A percentile compares a stretch with the other conserved stretches of the same genome.
phyloP scores from a whole-genome alignment of 2,329 filamentous ascomycete species.

The Phialemoniopsis sp. region DNA sequence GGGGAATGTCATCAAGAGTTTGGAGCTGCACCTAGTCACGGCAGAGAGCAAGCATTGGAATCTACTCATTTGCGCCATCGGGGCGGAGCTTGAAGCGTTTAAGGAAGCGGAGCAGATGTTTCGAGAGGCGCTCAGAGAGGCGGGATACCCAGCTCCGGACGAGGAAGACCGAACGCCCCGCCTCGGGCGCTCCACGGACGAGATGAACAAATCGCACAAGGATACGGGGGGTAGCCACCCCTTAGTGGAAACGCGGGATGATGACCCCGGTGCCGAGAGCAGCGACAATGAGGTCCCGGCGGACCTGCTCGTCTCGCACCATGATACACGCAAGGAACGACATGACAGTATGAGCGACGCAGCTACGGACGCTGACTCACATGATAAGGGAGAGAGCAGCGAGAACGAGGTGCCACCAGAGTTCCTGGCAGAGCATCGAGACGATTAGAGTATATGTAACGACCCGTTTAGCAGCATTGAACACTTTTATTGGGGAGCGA shows the following conservation, averaged over 20 bases:
- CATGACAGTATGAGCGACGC: constrained; percentile 1
- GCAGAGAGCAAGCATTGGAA: constrained; percentile 67
- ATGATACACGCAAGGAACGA: constrained; percentile 13
- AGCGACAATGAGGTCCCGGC: constrained; percentile 36
- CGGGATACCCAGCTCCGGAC: constrained; percentile 18
- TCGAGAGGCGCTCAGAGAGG: constrained; percentile 19
- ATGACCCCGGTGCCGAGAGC: constrained; percentile 18
- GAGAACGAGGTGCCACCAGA: constrained; percentile 48
- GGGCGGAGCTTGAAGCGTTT: constrained; percentile 48
- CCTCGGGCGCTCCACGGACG: constrained; percentile 26
- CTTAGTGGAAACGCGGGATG: constrained; percentile 5
- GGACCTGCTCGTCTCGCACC: constrained; percentile 30
- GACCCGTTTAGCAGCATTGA: too few species aligned
- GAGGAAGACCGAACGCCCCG: constrained; percentile 14
- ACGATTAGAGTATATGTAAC: constrained; percentile 10
- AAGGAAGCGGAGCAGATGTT: constrained; percentile 23
- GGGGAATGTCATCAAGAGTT: constrained; percentile 45
- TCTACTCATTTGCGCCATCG: constrained; percentile 69
- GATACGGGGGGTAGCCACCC: constrained; percentile 12
- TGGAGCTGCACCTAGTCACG: constrained; percentile 49
- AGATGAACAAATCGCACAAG: constrained; percentile 9
- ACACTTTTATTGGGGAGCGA: too few species aligned
- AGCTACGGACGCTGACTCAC: constrained; percentile 1
- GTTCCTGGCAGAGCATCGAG: constrained; percentile 42
- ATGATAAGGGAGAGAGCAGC: constrained; percentile 23